A percentile compares a stretch with the other conserved stretches of the same genome.
Conservation (phyloP, 192 early-diverging fungal genomes). For the Entomortierella parvispora region DNA sequence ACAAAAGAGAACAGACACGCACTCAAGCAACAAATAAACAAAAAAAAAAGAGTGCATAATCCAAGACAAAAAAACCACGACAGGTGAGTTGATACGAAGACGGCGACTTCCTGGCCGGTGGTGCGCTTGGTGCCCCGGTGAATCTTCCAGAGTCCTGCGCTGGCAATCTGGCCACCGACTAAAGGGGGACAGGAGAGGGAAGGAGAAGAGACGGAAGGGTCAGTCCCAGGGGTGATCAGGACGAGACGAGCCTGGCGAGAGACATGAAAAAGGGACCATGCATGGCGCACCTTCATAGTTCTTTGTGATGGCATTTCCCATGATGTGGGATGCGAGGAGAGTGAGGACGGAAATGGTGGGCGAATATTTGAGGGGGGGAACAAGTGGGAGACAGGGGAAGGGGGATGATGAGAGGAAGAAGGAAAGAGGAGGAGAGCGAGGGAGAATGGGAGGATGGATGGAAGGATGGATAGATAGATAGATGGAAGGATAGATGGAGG, state of each 20-base stretch:
- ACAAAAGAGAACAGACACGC: background rate
- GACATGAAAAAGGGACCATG: background rate
- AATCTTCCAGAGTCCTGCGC: slow-evolving; percentile 79
- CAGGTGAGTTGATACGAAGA: slow-evolving; percentile 65
- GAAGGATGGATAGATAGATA: background rate
- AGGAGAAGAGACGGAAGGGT: background rate
- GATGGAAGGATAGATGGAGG: background rate
- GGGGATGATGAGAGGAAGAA: background rate
- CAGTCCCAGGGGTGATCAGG: background rate
- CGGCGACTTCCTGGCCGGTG: slow-evolving; percentile 68
- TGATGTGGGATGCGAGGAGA: slow-evolving; percentile 13
- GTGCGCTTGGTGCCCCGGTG: slow-evolving; percentile 66
- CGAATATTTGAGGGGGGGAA: background rate
- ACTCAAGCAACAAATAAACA: background rate
- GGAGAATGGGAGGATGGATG: no score
- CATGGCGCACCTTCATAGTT: slow-evolving; percentile 45
- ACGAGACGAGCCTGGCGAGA: background rate
- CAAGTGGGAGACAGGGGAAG: background rate
- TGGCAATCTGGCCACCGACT: slow-evolving; percentile 63
- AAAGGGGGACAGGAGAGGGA: slow-evolving; percentile 6
- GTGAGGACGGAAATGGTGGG: no score
- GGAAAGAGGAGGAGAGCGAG: background rate
- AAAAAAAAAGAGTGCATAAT: background rate
- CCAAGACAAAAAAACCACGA: slow-evolving; percentile 1
- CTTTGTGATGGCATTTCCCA: slow-evolving; percentile 56